Evolutionary conservation across 1,139 yeast genomes (phyloP), one percentile per base, ranked within the genome.

Genomic region (Arxiozyma bovina): DNA sequence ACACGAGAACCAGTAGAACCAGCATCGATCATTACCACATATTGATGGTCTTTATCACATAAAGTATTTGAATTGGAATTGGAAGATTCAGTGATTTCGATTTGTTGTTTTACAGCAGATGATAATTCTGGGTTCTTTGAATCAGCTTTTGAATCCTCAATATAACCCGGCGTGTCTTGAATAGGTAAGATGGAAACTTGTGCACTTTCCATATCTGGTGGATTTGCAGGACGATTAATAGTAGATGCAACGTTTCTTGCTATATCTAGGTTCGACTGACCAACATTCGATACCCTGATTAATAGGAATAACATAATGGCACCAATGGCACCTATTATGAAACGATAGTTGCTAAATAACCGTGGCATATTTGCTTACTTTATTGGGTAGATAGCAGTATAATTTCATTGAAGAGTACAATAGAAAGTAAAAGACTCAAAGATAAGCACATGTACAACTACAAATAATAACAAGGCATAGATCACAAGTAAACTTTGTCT

Each of bases 1-100:
- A 93, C 88, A 70, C 99, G 83, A 27, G 97, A 90, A 40, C 99
- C 99, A 8, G 96, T 86, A 2, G 97, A 89, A 17, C 99, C 99
- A 2, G 98, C 99, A 73, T 93, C 99, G 53, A 93, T 77, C 96
- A 93, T 89, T 34, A 93, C 80, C 42, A 91, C 97, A 60, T 77
- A 84, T 66, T 82, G 71, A 47, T 74, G 70, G 20, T 70, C 73
- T 53, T 70, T 68, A 3, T 54, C 61, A 63, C 77, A 73, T 30
- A 59, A 21, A 45, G 54, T 47, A 22, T 45, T 21, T 30, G 40
- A 17, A 23, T 21, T 20, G 25, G 17, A 23, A 42, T 17, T 12
- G 42, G 34, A 45, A 9, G 42, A 4, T 21, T 48, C 22, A 21
- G 44, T 2, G 22, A 34, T 45, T n/a, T 38, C 48, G 23, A 38